Conservation (phyloP, 2,329 filamentous ascomycete genomes). For the Calonectria hongkongensis region DNA sequence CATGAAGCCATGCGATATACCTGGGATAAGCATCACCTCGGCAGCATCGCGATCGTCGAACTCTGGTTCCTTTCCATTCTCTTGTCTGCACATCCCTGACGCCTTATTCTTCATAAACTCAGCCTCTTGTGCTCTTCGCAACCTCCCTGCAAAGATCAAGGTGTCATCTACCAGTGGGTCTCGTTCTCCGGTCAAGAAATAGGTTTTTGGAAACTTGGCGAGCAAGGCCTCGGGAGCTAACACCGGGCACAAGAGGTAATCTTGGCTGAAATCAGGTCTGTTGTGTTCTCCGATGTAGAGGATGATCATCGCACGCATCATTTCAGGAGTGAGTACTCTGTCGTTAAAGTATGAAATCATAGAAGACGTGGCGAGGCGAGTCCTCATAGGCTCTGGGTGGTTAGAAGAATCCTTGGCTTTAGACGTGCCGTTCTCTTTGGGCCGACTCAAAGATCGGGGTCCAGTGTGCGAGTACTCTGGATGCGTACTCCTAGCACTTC, state of each 20-base stretch:
- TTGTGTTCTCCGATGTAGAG: slow-evolving; percentile 96
- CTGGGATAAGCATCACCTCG: slow-evolving; percentile 89
- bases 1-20: slow-evolving; percentile 94
- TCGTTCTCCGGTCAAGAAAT: slow-evolving; percentile 94
- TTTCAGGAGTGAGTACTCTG: slow-evolving; percentile 93
- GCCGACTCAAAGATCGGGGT: slow-evolving; percentile 57
- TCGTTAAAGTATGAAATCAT: slow-evolving; percentile 99
- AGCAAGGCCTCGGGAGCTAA: slow-evolving; percentile 90
- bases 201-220: slow-evolving; percentile 92
- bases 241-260: slow-evolving; percentile 93
- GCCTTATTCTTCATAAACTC: slow-evolving; percentile 49
- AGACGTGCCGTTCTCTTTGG: slow-evolving; percentile 44
- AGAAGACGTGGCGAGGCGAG: slow-evolving; percentile 93
- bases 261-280: slow-evolving; percentile 92
- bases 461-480: slow-evolving; percentile 72
- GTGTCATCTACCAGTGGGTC: slow-evolving; percentile 98
- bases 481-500: slow-evolving; percentile 59
- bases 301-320: slow-evolving; percentile 99
- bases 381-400: slow-evolving; percentile 78
- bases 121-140: slow-evolving; percentile 85
- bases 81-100: slow-evolving; percentile 33
- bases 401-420: slow-evolving; percentile 64
- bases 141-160: slow-evolving; percentile 92
- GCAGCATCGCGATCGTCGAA: slow-evolving; percentile 66
- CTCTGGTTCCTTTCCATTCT: slow-evolving; percentile 54